Conservation (phyloP, 2,329 filamentous ascomycete genomes). For the Biscogniauxia marginata region DNA sequence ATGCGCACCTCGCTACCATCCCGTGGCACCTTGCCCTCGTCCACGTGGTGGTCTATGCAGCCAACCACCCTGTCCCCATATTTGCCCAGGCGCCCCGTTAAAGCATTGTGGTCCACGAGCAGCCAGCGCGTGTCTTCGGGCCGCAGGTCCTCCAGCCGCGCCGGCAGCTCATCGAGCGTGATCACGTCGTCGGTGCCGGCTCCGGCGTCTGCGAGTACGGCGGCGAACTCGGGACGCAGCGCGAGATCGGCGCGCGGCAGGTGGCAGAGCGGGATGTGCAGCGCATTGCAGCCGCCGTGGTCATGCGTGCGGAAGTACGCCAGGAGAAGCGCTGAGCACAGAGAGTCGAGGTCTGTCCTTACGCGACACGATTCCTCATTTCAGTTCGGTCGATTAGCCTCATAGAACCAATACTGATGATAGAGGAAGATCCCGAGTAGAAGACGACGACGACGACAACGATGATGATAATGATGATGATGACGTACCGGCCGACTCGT, state of each 20-base stretch:
- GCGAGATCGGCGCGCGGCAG: slow-evolving; percentile 65
- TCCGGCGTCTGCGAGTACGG: slow-evolving; percentile 61
- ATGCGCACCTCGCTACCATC: slow-evolving; percentile 51
- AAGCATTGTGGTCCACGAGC: slow-evolving; percentile 76
- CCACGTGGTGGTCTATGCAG: slow-evolving; percentile 77
- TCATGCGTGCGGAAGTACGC: slow-evolving; percentile 66
- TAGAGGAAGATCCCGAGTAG: neutral
- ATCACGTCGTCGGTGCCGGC: slow-evolving; percentile 62
- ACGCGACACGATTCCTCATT: no score
- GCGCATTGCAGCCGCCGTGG: slow-evolving; percentile 8
- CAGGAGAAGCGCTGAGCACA: slow-evolving; percentile 70
- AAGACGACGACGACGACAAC: neutral
- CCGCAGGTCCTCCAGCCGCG: slow-evolving; percentile 33
- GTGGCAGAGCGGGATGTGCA: slow-evolving; percentile 74
- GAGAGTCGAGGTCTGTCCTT: slow-evolving; percentile 70
- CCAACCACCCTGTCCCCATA: slow-evolving; percentile 57
- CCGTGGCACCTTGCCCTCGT: slow-evolving; percentile 57
- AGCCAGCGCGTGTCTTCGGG: slow-evolving; percentile 65
- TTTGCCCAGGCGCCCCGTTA: slow-evolving; percentile 60
- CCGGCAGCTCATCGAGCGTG: slow-evolving; percentile 58
- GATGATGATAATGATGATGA: neutral
- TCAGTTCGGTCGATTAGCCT: neutral
- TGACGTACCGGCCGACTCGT: slow-evolving; percentile 61
- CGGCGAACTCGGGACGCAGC: slow-evolving; percentile 70
- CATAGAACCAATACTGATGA: neutral